Conservation (phyloP, 192 early-diverging fungal genomes). For the Endogone sp. region DNA sequence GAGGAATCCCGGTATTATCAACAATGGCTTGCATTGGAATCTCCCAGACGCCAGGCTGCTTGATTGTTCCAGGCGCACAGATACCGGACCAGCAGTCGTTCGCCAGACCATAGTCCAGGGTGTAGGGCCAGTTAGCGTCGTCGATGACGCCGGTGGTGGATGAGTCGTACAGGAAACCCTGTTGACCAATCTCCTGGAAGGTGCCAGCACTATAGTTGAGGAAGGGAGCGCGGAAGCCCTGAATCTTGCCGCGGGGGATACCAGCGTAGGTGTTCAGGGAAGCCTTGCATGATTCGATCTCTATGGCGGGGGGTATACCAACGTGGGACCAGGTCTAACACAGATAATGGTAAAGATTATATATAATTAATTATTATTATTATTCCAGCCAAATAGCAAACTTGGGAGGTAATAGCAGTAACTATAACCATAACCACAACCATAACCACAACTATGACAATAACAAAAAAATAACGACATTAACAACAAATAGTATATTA, state of each 20-base stretch:
- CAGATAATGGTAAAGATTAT: too few relatives aligned
- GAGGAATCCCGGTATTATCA: constrained; percentile 32
- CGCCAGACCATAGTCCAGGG: constrained; percentile 57
- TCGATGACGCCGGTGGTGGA: constrained; percentile 39
- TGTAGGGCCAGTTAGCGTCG: constrained; percentile 64
- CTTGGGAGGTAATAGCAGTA: too few relatives aligned
- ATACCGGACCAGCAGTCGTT: constrained; percentile 56
- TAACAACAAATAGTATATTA: too few relatives aligned
- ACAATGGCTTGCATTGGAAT: constrained; percentile 58
- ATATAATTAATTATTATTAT: too few relatives aligned
- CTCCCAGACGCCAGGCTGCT: constrained; percentile 62
- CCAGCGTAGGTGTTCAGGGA: constrained; percentile 55
- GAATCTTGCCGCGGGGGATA: constrained; percentile 52
- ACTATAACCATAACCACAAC: too few relatives aligned
- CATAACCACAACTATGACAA: too few relatives aligned
- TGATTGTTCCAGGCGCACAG: constrained; percentile 33
- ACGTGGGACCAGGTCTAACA: constrained; percentile 34
- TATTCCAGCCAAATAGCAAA: too few relatives aligned
- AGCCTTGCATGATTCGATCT: constrained; percentile 34
- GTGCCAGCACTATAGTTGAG: constrained; percentile 48
- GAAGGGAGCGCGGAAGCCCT: constrained; percentile 65
- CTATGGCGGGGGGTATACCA: constrained; percentile 29
- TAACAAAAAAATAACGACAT: too few relatives aligned
- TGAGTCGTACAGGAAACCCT: constrained; percentile 54
- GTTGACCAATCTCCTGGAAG: constrained; percentile 34